Base-by-base conservation (phyloP, 257 asterid genomes). In the Solanum sparsipilum region DNA sequence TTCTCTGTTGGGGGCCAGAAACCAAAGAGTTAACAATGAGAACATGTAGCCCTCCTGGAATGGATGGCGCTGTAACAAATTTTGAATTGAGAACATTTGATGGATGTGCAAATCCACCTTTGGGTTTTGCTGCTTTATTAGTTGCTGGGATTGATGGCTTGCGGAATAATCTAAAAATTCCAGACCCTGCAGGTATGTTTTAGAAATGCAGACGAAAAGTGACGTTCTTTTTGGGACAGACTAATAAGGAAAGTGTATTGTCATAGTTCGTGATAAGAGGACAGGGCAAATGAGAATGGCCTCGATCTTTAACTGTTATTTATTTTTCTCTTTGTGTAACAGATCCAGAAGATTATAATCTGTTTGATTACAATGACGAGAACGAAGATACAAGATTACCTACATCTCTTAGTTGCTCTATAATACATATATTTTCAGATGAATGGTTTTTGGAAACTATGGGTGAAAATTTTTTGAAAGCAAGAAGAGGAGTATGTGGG, bases 31-130 rank as follows among this genome's bases (percentile, higher is more conserved):
- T 98, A 87, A 94, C 98, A 70, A 63, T 96, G 9, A 91, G 98
- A 91, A 88, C 98, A 21, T 95, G 98, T 85, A 93, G 95, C 91
- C 94, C 99, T 63, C 98, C 99, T 10, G 99, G 99, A 84, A 94
- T 94, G 21, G 83, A 92, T 88, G 99, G 98, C 70, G 91, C 84
- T 46, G 93, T 93, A n/a, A 96, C 96, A 92, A 95, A 96, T 89
- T 96, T 96, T 86, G 99, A 96, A 93, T 91, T 96, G 21, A 96
- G 96, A 93, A 93, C 88, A 13, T 93, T 95, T 29, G 99, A 96
- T 90, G 98, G 98, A 31, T 94, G 98, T 91, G 95, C 99, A 65
- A 96, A 96, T 92, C 98, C 99, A 65, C 90, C 94, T 88, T 92
- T 96, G 48, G 99, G 97, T 25, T 92, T 95, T 88, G 98, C 99